Evolutionary conservation across 768 basidiomycete genomes (phyloP), one percentile per base, ranked within the genome.

Genomic region (Trametes coccinea): DNA sequence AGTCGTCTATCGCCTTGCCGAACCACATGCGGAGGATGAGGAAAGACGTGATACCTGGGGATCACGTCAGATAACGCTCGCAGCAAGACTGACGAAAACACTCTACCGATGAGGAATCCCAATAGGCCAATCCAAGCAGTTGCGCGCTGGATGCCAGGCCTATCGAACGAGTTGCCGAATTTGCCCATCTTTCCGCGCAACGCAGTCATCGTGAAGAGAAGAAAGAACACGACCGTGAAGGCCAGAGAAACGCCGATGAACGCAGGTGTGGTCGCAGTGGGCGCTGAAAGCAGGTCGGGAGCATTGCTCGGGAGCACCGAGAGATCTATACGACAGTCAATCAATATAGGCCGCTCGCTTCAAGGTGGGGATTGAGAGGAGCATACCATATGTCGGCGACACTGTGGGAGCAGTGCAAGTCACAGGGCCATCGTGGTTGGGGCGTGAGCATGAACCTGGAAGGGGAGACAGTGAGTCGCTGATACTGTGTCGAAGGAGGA

Each of bases 21-120:
- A 90, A 90, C 84, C 87, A 90, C 83, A 93, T 89, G 62, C 88
- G 84, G 55, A 89, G 74, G 60, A 92, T 79, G 17, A 90, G 77
- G 75, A 89, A 89, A 8, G 87, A 78, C 2, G 84, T 84, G 60
- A 90, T 72, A 13, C 89, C 90, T 90, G 56, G 14, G 53, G 30
- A 51, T 13, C 62, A 50, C 9, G 37, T 50, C 34, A 53, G 39
- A 22, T n/a, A 13, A 34, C 29, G 6, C 39, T 5, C 41, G n/a
- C 14, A 17, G 14, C 11, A 47, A 16, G n/a, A 48, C 30, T 22
- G n/a, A 17, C 27, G 40, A n/a, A 13, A 44, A 27, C 45, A 34
- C 70, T 77, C 34, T 61, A 85, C 90, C 90, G 47, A 88, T 80
- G 67, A 91, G 76, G 72, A 90, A 92, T n/a, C 88, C 87, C 60